Evolutionary conservation across 1,284 basidiomycete genomes (phyloP), one percentile per base, ranked within the genome.

Genomic region (Phylloporus sp.): DNA sequence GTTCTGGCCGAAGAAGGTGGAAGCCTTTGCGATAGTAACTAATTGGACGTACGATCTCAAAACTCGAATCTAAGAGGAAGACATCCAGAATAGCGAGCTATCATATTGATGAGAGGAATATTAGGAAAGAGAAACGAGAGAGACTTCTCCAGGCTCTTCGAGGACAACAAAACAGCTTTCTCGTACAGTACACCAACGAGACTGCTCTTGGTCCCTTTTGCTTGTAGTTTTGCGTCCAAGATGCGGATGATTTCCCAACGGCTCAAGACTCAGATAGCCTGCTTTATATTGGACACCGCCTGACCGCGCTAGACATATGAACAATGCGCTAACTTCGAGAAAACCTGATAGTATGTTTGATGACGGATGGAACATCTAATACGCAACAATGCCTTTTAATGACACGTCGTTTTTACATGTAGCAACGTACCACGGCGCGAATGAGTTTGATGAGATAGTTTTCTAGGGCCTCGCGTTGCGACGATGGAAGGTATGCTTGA

Each of bases 281-380:
- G 95, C 97, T 81, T 99, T 99, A 73, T 93, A 91, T 74, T 95
- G 94, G 12, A 85, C 79, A 4, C 97, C 96, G 11, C 95, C 95
- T 8, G 91, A 89, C 49, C 90, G 92, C 0, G 96, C 95, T 11
- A 97, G 87, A 10, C 90, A 82, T 64, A 99, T 89, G 4, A 94
- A 97, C 37, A 99, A 83, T 0, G 96, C 92, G 60, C 95, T 97
- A 60, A 99, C 88, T 80, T 99, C 98, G 65, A 99, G 88, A 82
- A 99, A 99, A n/a, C 91, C 91, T 68, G 94, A 93, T 1, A 99
- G 82, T 32, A 97, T 90, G 75, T 99, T 99, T 1, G 95, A 91
- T 57, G 96, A 91, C 1, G 97, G 95, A 74, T 96, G 94, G 82
- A 99, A 99, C 94, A 99, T 98, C 94, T 98, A 72, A 66, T 59